phyloP scores from a whole-genome alignment of 805 yeast species.

The Ogataea angusta region DNA sequence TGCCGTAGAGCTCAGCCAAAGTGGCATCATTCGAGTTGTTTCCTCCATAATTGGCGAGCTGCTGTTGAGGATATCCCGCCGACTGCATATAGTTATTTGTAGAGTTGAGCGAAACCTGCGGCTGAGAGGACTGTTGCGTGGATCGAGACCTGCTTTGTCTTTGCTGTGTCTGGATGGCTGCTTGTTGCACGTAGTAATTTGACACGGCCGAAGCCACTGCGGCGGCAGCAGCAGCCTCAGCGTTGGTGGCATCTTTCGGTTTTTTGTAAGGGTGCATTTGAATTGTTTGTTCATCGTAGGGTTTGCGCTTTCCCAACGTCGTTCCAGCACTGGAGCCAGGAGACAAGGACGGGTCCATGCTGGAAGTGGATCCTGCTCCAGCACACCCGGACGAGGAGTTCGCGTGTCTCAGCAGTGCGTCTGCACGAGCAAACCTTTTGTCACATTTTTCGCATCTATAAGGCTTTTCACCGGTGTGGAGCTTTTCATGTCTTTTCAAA shows the following conservation, averaged over 20 bases:
- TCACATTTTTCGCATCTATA: conserved; percentile 58
- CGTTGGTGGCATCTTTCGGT: conserved; percentile 15
- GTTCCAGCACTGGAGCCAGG: conserved; percentile 7
- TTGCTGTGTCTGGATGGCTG: conserved; percentile 18
- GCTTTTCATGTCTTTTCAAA: conserved; percentile 68
- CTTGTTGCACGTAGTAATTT: conserved; percentile 19
- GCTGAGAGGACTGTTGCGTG: conserved; percentile 15
- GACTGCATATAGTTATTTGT: conserved; percentile 12
- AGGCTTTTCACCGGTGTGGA: conserved; percentile 77
- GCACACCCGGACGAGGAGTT: conserved; percentile 37
- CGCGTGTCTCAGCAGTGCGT: conserved; percentile 68
- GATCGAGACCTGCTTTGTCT: conserved; percentile 20
- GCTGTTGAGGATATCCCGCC: conserved; percentile 11
- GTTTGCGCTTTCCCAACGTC: conserved; percentile 9
- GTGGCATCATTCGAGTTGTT: conserved; percentile 10
- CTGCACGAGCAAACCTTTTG: conserved; percentile 67
- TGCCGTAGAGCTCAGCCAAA: conserved; percentile 16
- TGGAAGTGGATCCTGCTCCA: conserved; percentile 6
- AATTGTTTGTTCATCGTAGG: conserved; percentile 11
- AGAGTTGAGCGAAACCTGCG: conserved; percentile 10
- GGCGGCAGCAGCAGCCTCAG: conserved; percentile 21
- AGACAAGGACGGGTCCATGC: conserved; percentile 12
- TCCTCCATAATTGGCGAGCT: conserved; percentile 9
- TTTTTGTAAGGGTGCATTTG: conserved; percentile 8
- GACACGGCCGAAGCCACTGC: conserved; percentile 22